Percentiles rank a stretch among this genome's conserved stretches.
These are phyloP conservation scores for Diaporthe citri DNA, from an alignment of 2,329 filamentous ascomycete genomes.

Conservation along the genomic window DNA sequence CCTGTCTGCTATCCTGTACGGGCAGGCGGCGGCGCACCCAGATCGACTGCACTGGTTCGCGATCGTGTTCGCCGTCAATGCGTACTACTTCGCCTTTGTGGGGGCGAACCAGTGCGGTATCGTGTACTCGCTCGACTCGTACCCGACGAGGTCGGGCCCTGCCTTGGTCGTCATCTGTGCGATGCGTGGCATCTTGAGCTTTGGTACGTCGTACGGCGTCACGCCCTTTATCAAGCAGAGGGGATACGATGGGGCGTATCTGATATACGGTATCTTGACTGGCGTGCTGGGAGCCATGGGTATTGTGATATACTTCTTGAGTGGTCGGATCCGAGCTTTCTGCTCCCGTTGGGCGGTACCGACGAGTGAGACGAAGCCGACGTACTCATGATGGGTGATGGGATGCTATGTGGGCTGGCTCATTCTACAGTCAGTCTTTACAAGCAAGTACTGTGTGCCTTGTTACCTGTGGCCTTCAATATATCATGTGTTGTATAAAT, in stretches of 20 bases:
- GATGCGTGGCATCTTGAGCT: conserved; percentile 59
- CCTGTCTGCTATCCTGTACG: conserved; percentile 54
- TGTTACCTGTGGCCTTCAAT: background rate
- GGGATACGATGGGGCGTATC: conserved; percentile 52
- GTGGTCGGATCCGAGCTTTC: conserved; percentile 44
- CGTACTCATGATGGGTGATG: background rate
- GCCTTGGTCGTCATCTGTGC: conserved; percentile 60
- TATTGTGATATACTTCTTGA: conserved; percentile 50
- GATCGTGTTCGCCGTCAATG: conserved; percentile 46
- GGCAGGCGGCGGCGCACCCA: conserved; percentile 51
- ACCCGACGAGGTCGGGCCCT: conserved; percentile 56
- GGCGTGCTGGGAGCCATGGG: conserved; percentile 47
- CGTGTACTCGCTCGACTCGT: conserved; percentile 59
- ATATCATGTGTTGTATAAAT: background rate
- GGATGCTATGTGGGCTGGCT: no score
- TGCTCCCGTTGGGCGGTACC: conserved; percentile 18
- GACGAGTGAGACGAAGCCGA: conserved; percentile 16
- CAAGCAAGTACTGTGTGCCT: background rate
- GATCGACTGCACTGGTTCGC: conserved; percentile 51
- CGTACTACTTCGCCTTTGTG: conserved; percentile 53
- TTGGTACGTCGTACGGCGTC: conserved; percentile 51
- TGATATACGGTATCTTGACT: conserved; percentile 49
- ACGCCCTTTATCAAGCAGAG: conserved; percentile 46
- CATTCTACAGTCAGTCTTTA: fast-evolving
- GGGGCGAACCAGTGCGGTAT: conserved; percentile 59